Evolutionary conservation across 192 early-diverging fungal genomes (phyloP).

Genomic region (Backusella tarrabulga): DNA sequence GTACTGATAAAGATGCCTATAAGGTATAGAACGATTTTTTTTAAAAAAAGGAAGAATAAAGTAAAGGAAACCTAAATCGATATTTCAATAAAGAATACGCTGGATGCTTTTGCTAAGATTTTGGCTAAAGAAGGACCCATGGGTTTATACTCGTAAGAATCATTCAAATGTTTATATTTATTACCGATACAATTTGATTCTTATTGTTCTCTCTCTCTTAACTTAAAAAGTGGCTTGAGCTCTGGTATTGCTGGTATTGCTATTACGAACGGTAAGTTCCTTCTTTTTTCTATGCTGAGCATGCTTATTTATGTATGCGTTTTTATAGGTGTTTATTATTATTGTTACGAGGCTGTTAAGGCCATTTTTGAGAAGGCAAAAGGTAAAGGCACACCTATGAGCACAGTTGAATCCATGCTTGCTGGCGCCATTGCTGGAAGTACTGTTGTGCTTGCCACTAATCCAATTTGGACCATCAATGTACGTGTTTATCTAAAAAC

Average conservation of each 20-base stretch:
- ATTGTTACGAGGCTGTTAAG: conserved; percentile 91
- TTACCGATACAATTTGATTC: not conserved
- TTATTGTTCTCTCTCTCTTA: not conserved
- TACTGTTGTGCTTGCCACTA: conserved; percentile 83
- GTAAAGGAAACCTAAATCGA: not conserved
- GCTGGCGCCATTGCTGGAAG: conserved; percentile 90
- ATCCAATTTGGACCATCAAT: conserved; percentile 99
- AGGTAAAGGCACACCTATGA: conserved; percentile 60
- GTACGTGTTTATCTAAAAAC: conserved; percentile 40
- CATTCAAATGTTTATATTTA: not conserved
- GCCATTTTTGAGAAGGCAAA: conserved; percentile 71
- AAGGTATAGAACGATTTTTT: conserved; percentile 35
- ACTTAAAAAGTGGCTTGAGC: conserved; percentile 75
- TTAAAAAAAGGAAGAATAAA: not conserved
- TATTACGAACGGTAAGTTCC: conserved; percentile 88
- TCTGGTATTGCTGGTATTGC: conserved; percentile 97
- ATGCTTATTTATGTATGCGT: not conserved
- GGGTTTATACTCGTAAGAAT: conserved; percentile 85
- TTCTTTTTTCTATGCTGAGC: not conserved
- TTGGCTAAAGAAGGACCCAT: conserved; percentile 82
- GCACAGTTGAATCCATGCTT: conserved; percentile 87
- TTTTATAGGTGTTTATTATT: conserved; percentile 58
- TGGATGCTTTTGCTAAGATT: conserved; percentile 86
- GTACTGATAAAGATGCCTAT: conserved; percentile 56
- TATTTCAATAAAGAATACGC: conserved; percentile 41